Evolutionary conservation across 2,329 filamentous ascomycete genomes (phyloP).

Genomic region (Colletotrichum navitas): DNA sequence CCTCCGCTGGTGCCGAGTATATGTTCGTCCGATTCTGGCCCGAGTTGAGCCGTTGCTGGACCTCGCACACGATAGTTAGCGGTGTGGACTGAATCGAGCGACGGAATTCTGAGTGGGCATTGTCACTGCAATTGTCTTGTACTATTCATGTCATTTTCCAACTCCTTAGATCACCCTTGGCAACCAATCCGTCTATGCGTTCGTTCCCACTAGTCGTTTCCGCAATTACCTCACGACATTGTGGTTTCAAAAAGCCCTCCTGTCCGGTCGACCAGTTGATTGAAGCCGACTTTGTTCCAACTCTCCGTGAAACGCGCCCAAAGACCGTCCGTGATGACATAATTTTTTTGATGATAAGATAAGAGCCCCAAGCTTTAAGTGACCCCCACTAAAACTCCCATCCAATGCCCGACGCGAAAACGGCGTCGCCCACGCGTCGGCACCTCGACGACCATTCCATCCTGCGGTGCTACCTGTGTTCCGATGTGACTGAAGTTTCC

Average conservation of each 20-base stretch:
- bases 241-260: not conserved
- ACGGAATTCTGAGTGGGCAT: not conserved
- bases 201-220: not conserved
- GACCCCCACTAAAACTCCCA: conserved; percentile 27
- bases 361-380: conserved; percentile 24
- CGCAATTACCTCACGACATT: too few species aligned
- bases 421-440: conserved; percentile 34
- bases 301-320: not conserved
- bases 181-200: not conserved
- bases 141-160: not conserved
- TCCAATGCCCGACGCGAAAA: conserved; percentile 34
- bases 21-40: conserved; percentile 20
- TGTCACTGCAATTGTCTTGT: conserved; percentile 9
- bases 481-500: conserved; percentile 24
- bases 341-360: conserved; percentile 20
- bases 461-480: not conserved
- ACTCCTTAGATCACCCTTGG: not conserved
- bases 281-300: not conserved
- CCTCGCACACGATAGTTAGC: not conserved
- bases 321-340: conserved; percentile 19
- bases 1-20: conserved; percentile 29
- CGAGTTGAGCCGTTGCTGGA: conserved; percentile 18
- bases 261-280: not conserved
- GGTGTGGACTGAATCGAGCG: conserved; percentile 8
- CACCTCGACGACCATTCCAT: conserved; percentile 24